These are phyloP conservation scores for Agastache rugosa DNA, from an alignment of 257 asterid species.

Conservation along the genomic window DNA sequence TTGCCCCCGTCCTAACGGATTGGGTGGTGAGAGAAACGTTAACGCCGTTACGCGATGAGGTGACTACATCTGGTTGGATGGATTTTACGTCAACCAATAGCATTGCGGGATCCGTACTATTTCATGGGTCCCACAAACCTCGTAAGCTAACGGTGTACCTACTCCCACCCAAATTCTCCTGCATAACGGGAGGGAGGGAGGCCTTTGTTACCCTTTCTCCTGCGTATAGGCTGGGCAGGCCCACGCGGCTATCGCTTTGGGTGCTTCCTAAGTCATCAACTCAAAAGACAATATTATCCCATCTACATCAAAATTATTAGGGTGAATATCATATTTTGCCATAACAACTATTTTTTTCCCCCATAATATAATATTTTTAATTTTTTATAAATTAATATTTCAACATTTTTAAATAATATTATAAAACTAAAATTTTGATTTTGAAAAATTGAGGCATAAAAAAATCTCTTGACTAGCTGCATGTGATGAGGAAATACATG, in stretches of 20 bases:
- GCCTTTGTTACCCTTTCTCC: not conserved
- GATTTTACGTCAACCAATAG: slow-evolving; percentile 54
- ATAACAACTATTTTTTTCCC: too few relatives aligned
- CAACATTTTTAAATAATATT: too few relatives aligned
- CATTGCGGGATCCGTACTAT: slow-evolving; percentile 57
- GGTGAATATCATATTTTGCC: too few relatives aligned
- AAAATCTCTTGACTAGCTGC: too few relatives aligned
- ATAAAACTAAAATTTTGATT: too few relatives aligned
- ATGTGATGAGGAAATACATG: too few relatives aligned
- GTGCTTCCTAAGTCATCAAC: slow-evolving; percentile 30
- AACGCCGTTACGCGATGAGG: slow-evolving; percentile 38
- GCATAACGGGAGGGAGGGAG: slow-evolving; percentile 26
- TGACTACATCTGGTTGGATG: slow-evolving; percentile 44
- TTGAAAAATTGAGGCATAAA: too few relatives aligned
- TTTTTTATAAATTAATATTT: too few relatives aligned
- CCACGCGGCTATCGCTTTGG: slow-evolving; percentile 33
- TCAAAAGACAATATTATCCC: not conserved
- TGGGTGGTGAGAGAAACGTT: slow-evolving; percentile 9
- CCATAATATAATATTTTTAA: too few relatives aligned
- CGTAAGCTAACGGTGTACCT: slow-evolving; percentile 32
- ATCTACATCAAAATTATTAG: not conserved
- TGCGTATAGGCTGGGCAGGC: not conserved
- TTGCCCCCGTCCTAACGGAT: slow-evolving; percentile 31
- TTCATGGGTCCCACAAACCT: slow-evolving; percentile 28
- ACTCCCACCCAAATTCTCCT: slow-evolving; percentile 27